Evolutionary conservation across 805 yeast genomes (phyloP).

Genomic region (Candida montana): DNA sequence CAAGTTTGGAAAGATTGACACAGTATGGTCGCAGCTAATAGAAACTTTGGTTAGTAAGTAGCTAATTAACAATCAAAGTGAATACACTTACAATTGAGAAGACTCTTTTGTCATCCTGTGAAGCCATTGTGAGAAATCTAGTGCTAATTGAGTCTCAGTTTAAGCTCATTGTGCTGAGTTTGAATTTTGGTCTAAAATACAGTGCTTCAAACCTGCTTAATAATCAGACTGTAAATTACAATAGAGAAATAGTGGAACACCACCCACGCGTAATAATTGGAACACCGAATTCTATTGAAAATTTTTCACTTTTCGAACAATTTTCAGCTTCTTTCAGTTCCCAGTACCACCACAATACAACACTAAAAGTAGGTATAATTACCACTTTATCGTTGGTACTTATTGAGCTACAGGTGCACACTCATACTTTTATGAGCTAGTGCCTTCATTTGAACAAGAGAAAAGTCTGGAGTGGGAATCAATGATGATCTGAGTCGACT

Average conservation of each 20-base stretch:
- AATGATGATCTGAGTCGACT: conserved; percentile 15
- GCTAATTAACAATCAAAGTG: not conserved
- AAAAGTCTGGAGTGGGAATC: conserved; percentile 32
- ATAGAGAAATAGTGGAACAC: not conserved
- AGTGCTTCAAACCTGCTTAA: too few relatives aligned
- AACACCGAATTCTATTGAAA: not conserved
- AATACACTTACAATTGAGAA: conserved; percentile 14
- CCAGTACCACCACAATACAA: not conserved
- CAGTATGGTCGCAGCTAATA: conserved; percentile 36
- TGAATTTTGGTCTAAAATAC: too few relatives aligned
- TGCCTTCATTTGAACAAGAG: not conserved
- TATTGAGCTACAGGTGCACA: conserved; percentile 17
- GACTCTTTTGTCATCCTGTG: conserved; percentile 13
- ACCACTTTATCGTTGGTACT: conserved; percentile 1
- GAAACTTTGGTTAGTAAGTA: conserved; percentile 7
- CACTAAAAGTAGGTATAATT: conserved; percentile 3
- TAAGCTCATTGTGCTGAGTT: too few relatives aligned
- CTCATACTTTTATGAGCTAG: conserved; percentile 1
- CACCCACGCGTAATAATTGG: not conserved
- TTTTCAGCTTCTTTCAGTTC: too few relatives aligned
- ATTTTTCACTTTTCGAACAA: not conserved
- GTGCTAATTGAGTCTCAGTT: too few relatives aligned
- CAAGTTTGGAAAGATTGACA: conserved; percentile 37
- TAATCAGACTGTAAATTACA: not conserved
- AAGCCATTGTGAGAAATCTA: conserved; percentile 9